phyloP scores from a whole-genome alignment of 768 basidiomycete species.

The Multifurca ochricompacta region DNA sequence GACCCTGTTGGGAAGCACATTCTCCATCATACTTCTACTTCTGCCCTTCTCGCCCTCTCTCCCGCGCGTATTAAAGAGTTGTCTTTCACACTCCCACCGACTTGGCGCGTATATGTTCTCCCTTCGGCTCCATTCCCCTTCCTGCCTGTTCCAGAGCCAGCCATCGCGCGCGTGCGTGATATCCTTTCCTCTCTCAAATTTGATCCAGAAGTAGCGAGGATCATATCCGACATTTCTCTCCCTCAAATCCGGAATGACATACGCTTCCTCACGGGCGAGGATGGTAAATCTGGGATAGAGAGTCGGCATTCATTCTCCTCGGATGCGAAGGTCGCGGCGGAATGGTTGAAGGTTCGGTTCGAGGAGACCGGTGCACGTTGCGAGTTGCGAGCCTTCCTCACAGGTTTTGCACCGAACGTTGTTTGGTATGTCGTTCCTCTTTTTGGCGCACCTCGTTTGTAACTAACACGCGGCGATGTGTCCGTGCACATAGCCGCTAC shows the following conservation, averaged over 20 bases:
- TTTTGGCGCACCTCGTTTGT: not conserved
- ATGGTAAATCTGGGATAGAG: constrained; percentile 57
- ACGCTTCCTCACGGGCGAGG: constrained; percentile 81
- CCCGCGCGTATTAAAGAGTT: constrained; percentile 36
- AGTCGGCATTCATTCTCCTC: constrained; percentile 77
- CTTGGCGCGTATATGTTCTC: constrained; percentile 64
- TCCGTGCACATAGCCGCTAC: constrained; percentile 44
- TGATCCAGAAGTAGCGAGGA: constrained; percentile 56
- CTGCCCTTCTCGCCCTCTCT: constrained; percentile 46
- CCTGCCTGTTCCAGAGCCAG: constrained; percentile 49
- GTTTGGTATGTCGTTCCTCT: constrained; percentile 49
- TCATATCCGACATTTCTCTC: constrained; percentile 63
- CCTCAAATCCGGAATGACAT: constrained; percentile 62
- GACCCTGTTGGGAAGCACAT: constrained; percentile 26
- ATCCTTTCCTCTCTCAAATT: constrained; percentile 58
- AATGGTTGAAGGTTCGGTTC: constrained; percentile 66
- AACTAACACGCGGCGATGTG: not conserved
- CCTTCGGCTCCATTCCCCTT: constrained; percentile 42
- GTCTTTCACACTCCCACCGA: constrained; percentile 58
- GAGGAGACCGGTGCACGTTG: constrained; percentile 73
- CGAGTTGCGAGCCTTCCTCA: constrained; percentile 53
- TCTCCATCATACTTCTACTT: constrained; percentile 36
- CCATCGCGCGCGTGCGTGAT: constrained; percentile 46
- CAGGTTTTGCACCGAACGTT: constrained; percentile 79
- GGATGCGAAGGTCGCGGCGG: constrained; percentile 57